phyloP scores from a whole-genome alignment of 306 rosid genomes.

The Rubus idaeus region DNA sequence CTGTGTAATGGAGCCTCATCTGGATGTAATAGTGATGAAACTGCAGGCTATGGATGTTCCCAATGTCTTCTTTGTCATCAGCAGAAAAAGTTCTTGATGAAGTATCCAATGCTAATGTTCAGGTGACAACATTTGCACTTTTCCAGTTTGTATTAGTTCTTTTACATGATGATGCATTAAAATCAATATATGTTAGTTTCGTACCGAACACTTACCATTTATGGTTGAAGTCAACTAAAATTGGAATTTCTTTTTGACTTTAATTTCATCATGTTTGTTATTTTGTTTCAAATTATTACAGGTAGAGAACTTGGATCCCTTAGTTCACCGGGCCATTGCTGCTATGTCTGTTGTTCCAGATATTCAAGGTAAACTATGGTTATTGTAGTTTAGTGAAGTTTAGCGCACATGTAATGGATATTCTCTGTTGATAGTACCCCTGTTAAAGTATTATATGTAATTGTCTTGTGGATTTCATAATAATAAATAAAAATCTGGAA shows the following conservation, averaged over 20 bases:
- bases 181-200: neutral
- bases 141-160: slow-evolving; percentile 14
- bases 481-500: neutral
- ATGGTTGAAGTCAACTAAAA: neutral
- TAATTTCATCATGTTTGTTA: slow-evolving; percentile 14
- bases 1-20: slow-evolving; percentile 15
- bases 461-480: too few species aligned
- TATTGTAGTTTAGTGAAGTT: slow-evolving; percentile 1
- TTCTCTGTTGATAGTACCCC: neutral
- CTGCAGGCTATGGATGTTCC: slow-evolving; percentile 90
- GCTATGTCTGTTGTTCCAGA: slow-evolving; percentile 70
- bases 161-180: slow-evolving; percentile 6
- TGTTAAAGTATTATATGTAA: neutral
- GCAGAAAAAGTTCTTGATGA: slow-evolving; percentile 66
- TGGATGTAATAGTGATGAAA: slow-evolving; percentile 23
- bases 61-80: slow-evolving; percentile 54
- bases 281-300: slow-evolving; percentile 36
- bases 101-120: slow-evolving; percentile 50
- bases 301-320: slow-evolving; percentile 74
- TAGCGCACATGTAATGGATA: neutral
- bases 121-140: slow-evolving; percentile 47
- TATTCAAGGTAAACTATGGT: slow-evolving; percentile 61
- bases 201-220: neutral
- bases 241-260: neutral
- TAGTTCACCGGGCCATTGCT: slow-evolving; percentile 76